Base-by-base conservation (phyloP, 805 yeast genomes). In the Yamadazyma takamatsuzukensis region DNA sequence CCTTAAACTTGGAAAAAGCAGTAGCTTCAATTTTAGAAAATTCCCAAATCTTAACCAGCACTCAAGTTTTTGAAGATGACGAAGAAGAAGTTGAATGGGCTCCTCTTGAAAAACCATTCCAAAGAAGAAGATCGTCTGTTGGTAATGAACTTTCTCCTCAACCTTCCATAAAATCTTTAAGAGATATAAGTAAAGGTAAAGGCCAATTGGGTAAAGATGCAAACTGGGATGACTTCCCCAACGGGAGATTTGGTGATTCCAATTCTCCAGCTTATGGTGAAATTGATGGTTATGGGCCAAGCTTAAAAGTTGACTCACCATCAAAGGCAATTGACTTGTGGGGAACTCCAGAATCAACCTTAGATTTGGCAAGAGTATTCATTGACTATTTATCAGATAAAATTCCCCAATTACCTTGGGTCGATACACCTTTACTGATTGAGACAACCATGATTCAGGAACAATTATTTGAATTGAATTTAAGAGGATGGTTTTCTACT, bases 191-290 rank as follows among this genome's bases (percentile, higher is more conserved):
- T 26, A 73, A 83, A 11, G 96, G 96, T 25, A 79, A 82, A 44
- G 95, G 95, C 24, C 74, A 81, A 2, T 52, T 86, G 17, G 95
- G 95, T 21, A 78, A 85, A 48, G 93, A 85, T 55, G 95, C 95
- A 4, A 84, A 89, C 1, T 89, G 97, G 97, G 97, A 89, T 65
- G 97, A 89, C 51, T 89, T 86, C 59, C 93, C 96, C 17, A 87
- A 89, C 59, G 96, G 97, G 53, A 74, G 97, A 63, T 87, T 86
- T 57, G 95, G 97, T 63, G 95, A 88, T 61, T 84, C 96, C 0
- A 71, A 93, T 49, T 86, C 96, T 21, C 96, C 97, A 13, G 97
- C 97, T 1, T 90, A 84, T 59, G 98, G 97, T 67, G 97, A 90
- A 61, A 86, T 90, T 48, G 97, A 89, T 56, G 97, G 97, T 18